phyloP scores from a whole-genome alignment of 2,329 filamentous ascomycete genomes.

The Paraconiothyrium sp. region DNA sequence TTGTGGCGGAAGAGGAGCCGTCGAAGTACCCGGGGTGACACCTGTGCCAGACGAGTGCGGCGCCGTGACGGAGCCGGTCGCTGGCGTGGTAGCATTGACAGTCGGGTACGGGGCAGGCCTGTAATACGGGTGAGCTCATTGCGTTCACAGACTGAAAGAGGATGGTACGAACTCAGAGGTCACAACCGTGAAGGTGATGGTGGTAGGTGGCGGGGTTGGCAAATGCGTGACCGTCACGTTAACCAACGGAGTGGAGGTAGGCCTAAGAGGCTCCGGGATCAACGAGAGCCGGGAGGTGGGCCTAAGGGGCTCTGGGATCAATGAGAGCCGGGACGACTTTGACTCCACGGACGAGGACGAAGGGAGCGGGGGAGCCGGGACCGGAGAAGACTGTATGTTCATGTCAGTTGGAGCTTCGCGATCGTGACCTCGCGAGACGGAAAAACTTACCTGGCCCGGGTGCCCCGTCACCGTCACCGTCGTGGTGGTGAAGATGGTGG shows the following conservation, averaged over 20 bases:
- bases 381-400: not conserved
- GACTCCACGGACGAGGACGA: not conserved
- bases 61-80: not conserved
- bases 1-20: slow-evolving; percentile 2
- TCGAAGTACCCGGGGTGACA: not conserved
- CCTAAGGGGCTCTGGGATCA: not conserved
- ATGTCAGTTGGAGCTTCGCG: not conserved
- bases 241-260: not conserved
- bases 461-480: slow-evolving; percentile 12
- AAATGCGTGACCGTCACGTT: not conserved
- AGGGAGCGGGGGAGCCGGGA: not conserved
- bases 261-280: not conserved
- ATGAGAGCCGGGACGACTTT: not conserved
- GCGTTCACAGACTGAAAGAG: not conserved
- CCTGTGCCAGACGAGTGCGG: slow-evolving; percentile 11
- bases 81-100: slow-evolving; percentile 1
- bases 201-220: not conserved
- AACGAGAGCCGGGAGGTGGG: not conserved
- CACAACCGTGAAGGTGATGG: not conserved
- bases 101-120: slow-evolving; percentile 7
- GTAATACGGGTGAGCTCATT: not conserved
- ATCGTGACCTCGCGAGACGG: not conserved
- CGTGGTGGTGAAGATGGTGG: not conserved
- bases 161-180: not conserved
- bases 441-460: not conserved